These are phyloP conservation scores for Paraleonurus japonicus DNA, from an alignment of 257 asterid genomes.

Conservation along the genomic window DNA sequence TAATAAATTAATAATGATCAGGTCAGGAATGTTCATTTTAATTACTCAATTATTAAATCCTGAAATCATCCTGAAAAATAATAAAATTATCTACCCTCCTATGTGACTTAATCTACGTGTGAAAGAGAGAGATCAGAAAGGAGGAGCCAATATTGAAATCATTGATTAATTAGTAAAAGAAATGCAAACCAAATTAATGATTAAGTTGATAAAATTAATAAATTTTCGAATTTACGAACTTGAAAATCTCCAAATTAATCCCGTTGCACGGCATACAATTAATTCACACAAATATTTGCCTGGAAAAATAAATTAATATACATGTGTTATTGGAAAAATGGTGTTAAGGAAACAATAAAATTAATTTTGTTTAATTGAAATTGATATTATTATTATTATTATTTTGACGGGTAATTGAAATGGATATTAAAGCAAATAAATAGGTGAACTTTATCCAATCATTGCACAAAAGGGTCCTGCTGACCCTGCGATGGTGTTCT, in stretches of 20 bases:
- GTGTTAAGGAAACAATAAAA: not conserved
- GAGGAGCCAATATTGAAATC: not conserved
- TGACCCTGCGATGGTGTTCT: constrained; percentile 13
- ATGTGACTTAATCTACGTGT: not conserved
- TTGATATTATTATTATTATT: too few relatives aligned
- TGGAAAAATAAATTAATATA: too few relatives aligned
- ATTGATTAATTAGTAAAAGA: not conserved
- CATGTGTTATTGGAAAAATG: not conserved
- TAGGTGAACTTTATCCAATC: constrained; percentile 10
- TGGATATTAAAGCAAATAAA: constrained; percentile 9
- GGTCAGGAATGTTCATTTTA: not conserved
- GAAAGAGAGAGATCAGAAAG: not conserved
- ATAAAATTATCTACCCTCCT: too few relatives aligned
- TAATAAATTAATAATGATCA: not conserved
- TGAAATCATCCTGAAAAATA: not conserved
- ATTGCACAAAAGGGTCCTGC: constrained; percentile 27
- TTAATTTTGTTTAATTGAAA: not conserved
- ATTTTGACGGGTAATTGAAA: too few relatives aligned
- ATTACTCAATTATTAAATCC: not conserved
- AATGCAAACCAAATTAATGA: not conserved
- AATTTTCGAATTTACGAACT: too few relatives aligned
- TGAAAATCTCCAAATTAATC: too few relatives aligned
- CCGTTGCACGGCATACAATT: too few relatives aligned
- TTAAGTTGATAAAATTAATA: too few relatives aligned
- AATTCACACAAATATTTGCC: too few relatives aligned